phyloP scores from a whole-genome alignment of 148 eudicot species.

The Oxyria digyna region DNA sequence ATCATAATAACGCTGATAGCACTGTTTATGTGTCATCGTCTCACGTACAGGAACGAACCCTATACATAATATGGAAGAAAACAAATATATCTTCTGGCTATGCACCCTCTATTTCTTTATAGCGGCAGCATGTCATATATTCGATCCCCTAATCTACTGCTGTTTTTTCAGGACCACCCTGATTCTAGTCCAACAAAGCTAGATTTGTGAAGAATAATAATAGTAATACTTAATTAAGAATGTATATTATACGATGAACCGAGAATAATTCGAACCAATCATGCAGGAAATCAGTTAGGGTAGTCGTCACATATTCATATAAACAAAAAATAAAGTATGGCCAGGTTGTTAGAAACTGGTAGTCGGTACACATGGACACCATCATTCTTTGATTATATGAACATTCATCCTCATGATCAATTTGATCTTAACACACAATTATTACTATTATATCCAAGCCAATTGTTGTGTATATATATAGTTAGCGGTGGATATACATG shows the following conservation, averaged over 20 bases:
- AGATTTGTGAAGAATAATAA: not conserved
- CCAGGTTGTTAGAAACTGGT: not conserved
- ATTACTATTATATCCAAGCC: not conserved
- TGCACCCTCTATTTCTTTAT: not conserved
- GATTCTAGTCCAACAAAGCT: not conserved
- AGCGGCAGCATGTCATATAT: not conserved
- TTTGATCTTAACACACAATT: not conserved
- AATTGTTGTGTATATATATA: not conserved
- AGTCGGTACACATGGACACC: constrained; percentile 4
- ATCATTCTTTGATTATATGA: not conserved
- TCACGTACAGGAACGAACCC: too few species aligned
- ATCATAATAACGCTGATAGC: too few species aligned
- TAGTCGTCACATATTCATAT: not conserved
- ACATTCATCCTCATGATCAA: not conserved
- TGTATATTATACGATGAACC: not conserved
- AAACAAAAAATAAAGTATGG: not conserved
- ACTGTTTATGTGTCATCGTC: too few species aligned
- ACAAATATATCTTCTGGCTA: too few species aligned
- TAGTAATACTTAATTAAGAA: not conserved
- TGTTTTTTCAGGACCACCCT: not conserved
- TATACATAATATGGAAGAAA: too few species aligned
- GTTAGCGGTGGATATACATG: too few species aligned
- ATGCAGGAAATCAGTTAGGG: not conserved
- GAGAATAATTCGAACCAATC: not conserved
- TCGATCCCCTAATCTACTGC: not conserved